A percentile compares a stretch with the other conserved stretches of the same genome.
Conservation (phyloP, 345 rosid genomes). For the Ricinus communis region DNA sequence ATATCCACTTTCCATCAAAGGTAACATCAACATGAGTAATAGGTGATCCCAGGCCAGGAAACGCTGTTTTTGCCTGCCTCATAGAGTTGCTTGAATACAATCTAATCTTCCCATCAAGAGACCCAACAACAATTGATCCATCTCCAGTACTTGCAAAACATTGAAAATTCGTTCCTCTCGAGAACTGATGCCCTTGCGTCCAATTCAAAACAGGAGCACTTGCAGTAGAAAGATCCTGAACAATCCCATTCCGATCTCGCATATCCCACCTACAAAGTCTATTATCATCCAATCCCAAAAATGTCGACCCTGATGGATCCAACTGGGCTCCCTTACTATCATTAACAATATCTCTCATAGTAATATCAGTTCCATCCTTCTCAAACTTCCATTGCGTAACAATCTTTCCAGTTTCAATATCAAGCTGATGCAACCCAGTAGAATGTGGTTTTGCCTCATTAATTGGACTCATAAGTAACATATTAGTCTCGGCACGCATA, state of each 20-base stretch:
- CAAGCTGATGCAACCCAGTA: constrained; percentile 90
- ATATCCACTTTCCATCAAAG: constrained; percentile 95
- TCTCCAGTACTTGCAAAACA: constrained; percentile 99
- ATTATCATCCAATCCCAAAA: constrained; percentile 90
- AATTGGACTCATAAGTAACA: constrained; percentile 95
- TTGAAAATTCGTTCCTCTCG: constrained; percentile 97
- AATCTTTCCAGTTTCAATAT: constrained; percentile 90
- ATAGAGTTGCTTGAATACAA: constrained; percentile 81
- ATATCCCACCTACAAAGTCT: constrained; percentile 99
- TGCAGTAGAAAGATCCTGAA: constrained; percentile 77
- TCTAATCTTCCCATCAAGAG: constrained; percentile 95
- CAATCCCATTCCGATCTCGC: constrained; percentile 89
- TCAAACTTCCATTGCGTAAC: constrained; percentile 88
- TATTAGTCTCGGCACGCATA: constrained; percentile 95
- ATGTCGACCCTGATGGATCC: constrained; percentile 95
- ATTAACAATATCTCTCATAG: constrained; percentile 89
- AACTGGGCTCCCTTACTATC: constrained; percentile 92
- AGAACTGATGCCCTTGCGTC: constrained; percentile 96
- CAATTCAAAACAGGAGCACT: constrained; percentile 77
- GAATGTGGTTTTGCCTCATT: constrained; percentile 64
- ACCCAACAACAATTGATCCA: constrained; percentile 97
- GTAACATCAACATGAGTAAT: constrained; percentile 96
- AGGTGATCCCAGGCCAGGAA: constrained; percentile 98
- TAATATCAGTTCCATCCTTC: constrained; percentile 94
- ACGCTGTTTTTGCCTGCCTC: constrained; percentile 98